phyloP scores from a whole-genome alignment of 2,329 filamentous ascomycete genomes.

The Colletotrichum tropicale region DNA sequence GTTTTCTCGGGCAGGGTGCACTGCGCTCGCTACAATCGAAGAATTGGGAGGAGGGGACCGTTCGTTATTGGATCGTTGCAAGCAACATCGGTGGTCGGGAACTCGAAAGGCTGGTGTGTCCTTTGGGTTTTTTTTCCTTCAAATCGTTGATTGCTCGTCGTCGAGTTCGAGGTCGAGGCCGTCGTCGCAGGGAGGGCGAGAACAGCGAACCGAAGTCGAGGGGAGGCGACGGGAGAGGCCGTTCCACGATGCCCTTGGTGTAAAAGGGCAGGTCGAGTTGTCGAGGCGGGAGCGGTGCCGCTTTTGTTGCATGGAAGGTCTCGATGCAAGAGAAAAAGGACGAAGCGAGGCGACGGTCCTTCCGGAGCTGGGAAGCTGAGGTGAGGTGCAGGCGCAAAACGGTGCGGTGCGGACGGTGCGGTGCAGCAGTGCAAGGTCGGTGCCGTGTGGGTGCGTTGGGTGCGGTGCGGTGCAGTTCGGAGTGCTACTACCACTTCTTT shows the following conservation, averaged over 20 bases:
- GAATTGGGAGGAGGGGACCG: neutral
- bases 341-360: neutral
- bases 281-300: constrained; percentile 8
- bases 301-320: constrained; percentile 16
- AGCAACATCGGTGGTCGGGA: constrained; percentile 3
- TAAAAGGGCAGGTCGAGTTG: neutral
- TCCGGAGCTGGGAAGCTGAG: neutral
- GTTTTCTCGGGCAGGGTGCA: neutral
- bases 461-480: constrained; percentile 10
- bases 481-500: constrained; percentile 8
- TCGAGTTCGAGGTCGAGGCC: neutral
- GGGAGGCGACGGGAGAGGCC: constrained; percentile 1
- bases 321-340: neutral
- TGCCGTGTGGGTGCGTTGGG: neutral
- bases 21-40: neutral
- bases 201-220: neutral
- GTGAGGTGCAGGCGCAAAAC: neutral
- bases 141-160: neutral
- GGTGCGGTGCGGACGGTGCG: neutral
- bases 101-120: neutral
- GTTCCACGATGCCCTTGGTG: constrained; percentile 12
- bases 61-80: constrained; percentile 18
- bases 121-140: neutral
- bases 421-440: constrained; percentile 14
- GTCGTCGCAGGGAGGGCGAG: neutral